These are phyloP conservation scores for Metschnikowia santaceciliae DNA, from an alignment of 805 yeast genomes.

Conservation along the genomic window DNA sequence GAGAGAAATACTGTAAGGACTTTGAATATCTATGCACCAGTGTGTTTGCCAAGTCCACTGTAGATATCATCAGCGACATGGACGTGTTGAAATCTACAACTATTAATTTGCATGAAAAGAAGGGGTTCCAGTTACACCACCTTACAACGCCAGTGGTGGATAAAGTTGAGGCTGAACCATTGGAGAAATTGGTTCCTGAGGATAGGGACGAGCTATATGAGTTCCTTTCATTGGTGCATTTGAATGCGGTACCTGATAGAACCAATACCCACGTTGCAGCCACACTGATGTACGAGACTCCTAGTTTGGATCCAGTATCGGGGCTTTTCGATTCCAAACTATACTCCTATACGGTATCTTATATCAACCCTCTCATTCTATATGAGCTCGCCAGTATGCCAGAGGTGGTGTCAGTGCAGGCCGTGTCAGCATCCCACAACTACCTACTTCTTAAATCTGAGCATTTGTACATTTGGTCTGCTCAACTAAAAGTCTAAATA, in stretches of 20 bases:
- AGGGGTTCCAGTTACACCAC: background rate
- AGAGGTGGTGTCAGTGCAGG: slow-evolving; percentile 8
- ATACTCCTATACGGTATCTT: background rate
- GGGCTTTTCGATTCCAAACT: background rate
- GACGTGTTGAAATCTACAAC: background rate
- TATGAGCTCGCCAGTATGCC: slow-evolving; percentile 3
- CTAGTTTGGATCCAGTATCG: background rate
- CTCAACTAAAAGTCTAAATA: background rate
- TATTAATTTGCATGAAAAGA: too few relatives aligned
- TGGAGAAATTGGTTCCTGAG: background rate
- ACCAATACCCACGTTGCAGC: slow-evolving; percentile 10
- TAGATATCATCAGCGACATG: background rate
- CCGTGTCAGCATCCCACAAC: slow-evolving; percentile 1
- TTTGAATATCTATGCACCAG: slow-evolving; percentile 5
- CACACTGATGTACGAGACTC: slow-evolving; percentile 10
- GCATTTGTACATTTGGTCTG: slow-evolving; percentile 2
- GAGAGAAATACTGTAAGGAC: slow-evolving; percentile 8
- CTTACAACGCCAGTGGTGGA: background rate
- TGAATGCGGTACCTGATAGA: slow-evolving; percentile 13
- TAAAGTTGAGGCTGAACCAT: too few relatives aligned
- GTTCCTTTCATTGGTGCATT: slow-evolving; percentile 13
- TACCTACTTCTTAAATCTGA: background rate
- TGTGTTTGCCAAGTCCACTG: slow-evolving; percentile 7
- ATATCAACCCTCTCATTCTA: slow-evolving; percentile 6
- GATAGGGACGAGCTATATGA: slow-evolving; percentile 12